A percentile compares a stretch with the other conserved stretches of the same genome.
Conservation (phyloP, 345 rosid species). For the Hibiscus trionum region DNA sequence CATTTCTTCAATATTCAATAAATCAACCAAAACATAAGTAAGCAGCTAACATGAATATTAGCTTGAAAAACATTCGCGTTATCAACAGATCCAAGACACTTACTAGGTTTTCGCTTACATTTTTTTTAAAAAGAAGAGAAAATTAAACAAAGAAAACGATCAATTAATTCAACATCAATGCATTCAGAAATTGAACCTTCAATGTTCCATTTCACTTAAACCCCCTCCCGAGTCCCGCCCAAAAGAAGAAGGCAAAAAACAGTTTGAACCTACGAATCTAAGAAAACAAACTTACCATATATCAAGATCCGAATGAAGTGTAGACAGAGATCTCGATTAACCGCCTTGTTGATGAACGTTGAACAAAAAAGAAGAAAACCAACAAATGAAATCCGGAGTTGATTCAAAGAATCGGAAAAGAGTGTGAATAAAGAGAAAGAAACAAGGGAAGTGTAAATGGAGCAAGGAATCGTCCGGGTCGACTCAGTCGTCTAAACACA, state of each 20-base stretch:
- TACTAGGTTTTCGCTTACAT: neutral
- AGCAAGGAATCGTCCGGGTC: conserved; percentile 20
- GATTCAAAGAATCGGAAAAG: neutral
- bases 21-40: conserved; percentile 10
- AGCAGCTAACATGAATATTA: neutral
- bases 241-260: too few relatives aligned
- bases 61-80: neutral
- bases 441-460: neutral
- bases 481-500: conserved; percentile 16
- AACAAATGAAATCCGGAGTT: neutral
- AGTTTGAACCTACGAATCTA: neutral
- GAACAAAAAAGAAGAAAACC: neutral
- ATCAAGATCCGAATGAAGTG: conserved; percentile 26
- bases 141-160: neutral
- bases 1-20: conserved; percentile 4
- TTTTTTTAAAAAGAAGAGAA: neutral
- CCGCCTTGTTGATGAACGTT: neutral
- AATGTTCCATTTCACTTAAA: too few relatives aligned
- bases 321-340: conserved; percentile 2
- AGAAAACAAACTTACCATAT: conserved; percentile 26
- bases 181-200: too few relatives aligned
- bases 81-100: too few relatives aligned
- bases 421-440: neutral
- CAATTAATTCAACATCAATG: neutral
- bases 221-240: too few relatives aligned